A percentile compares a stretch with the other conserved stretches of the same genome.
Conservation (phyloP, 306 rosid species). For the Macrotyloma uniflorum region DNA sequence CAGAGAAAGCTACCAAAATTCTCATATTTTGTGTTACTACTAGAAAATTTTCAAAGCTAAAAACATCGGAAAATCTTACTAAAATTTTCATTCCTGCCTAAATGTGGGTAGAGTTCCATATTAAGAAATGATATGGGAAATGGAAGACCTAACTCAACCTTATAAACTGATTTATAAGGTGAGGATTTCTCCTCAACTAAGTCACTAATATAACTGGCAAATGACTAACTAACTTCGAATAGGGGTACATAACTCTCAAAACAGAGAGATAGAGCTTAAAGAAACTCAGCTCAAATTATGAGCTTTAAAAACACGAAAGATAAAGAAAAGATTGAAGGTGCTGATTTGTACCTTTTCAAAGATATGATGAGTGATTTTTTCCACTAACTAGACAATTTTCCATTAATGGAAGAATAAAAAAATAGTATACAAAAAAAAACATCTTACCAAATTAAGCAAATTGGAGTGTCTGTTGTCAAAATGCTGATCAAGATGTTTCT, state of each 20-base stretch:
- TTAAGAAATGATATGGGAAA: too few species aligned
- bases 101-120: neutral
- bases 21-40: neutral
- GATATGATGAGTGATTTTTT: neutral
- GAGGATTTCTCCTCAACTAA: too few species aligned
- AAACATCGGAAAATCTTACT: neutral
- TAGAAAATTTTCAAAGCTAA: neutral
- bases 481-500: constrained; percentile 75
- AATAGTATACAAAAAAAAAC: constrained; percentile 19
- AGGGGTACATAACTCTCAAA: neutral
- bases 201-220: neutral
- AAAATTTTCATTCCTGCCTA: neutral
- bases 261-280: neutral
- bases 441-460: constrained; percentile 64
- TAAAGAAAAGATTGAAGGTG: neutral
- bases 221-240: neutral
- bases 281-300: neutral
- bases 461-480: constrained; percentile 74
- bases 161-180: too few species aligned
- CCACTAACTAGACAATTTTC: constrained; percentile 9
- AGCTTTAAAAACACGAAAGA: neutral
- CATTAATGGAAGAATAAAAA: constrained; percentile 16
- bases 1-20: constrained; percentile 13
- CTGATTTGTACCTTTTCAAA: neutral
- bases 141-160: too few species aligned